phyloP scores from a whole-genome alignment of 2,329 filamentous ascomycete species.

The Pseudogymnoascus sp. region DNA sequence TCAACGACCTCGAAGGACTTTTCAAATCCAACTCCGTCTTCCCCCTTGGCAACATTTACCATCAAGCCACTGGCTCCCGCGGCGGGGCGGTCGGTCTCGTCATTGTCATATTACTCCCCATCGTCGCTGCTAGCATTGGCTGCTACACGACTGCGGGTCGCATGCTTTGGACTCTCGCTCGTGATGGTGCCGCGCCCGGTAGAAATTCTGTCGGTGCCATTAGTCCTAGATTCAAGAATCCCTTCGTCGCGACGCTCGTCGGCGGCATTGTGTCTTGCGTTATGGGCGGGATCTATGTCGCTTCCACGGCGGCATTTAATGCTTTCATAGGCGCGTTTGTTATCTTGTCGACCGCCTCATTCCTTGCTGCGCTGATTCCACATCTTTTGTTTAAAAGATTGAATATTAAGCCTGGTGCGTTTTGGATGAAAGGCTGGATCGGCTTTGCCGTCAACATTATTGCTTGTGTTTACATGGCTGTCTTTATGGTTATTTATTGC shows the following conservation, averaged over 20 bases:
- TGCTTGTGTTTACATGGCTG: slow-evolving; percentile 50
- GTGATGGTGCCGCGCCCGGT: slow-evolving; percentile 52
- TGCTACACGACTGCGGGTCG: slow-evolving; percentile 56
- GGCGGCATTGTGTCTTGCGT: slow-evolving; percentile 46
- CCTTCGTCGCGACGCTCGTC: slow-evolving; percentile 49
- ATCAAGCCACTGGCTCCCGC: slow-evolving; percentile 47
- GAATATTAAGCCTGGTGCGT: slow-evolving; percentile 49
- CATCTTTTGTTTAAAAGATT: slow-evolving; percentile 42
- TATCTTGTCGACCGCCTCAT: slow-evolving; percentile 49
- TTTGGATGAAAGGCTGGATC: slow-evolving; percentile 43
- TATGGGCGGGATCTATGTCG: slow-evolving; percentile 59
- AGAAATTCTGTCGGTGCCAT: slow-evolving; percentile 42
- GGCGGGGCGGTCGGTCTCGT: slow-evolving; percentile 47
- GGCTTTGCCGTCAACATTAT: slow-evolving; percentile 47
- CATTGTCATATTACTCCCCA: slow-evolving; percentile 47
- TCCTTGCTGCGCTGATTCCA: slow-evolving; percentile 56
- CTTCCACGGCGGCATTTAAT: slow-evolving; percentile 59
- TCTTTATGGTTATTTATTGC: slow-evolving; percentile 58
- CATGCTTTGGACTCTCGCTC: slow-evolving; percentile 55
- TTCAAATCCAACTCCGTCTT: slow-evolving; percentile 45
- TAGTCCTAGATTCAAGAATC: slow-evolving; percentile 39
- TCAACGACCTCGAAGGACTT: slow-evolving; percentile 48
- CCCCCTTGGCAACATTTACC: slow-evolving; percentile 62
- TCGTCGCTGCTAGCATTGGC: slow-evolving; percentile 46
- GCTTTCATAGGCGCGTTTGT: slow-evolving; percentile 58